phyloP scores from a whole-genome alignment of 1,284 basidiomycete species.

The Hemileia vastatrix region DNA sequence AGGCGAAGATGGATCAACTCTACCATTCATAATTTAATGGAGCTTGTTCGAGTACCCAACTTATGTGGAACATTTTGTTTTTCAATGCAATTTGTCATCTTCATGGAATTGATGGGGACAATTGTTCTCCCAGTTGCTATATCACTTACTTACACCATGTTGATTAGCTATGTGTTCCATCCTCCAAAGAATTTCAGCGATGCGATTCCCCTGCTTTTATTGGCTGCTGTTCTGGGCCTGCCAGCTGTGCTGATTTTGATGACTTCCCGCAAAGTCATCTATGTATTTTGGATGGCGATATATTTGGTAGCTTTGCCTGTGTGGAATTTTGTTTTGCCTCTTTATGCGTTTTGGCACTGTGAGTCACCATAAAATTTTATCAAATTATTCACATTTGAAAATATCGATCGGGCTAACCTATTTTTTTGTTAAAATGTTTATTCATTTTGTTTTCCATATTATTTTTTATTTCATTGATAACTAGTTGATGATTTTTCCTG shows the following conservation, averaged over 20 bases:
- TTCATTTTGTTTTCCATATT: too few species aligned
- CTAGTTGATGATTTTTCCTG: slow-evolving; percentile 88
- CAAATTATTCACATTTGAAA: neutral
- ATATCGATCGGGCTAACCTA: neutral
- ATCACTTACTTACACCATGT: slow-evolving; percentile 74
- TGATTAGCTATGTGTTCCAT: slow-evolving; percentile 61
- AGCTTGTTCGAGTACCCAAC: slow-evolving; percentile 90
- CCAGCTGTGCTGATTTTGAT: slow-evolving; percentile 86
- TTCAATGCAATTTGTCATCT: slow-evolving; percentile 69
- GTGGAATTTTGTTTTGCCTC: slow-evolving; percentile 88
- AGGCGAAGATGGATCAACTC: slow-evolving; percentile 99
- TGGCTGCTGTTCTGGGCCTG: slow-evolving; percentile 81
- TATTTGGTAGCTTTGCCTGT: slow-evolving; percentile 84
- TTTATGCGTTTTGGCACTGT: slow-evolving; percentile 96
- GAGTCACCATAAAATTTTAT: neutral
- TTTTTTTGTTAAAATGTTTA: too few species aligned
- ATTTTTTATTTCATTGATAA: neutral
- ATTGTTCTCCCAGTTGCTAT: slow-evolving; percentile 93
- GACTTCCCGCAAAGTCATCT: slow-evolving; percentile 86
- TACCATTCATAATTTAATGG: slow-evolving; percentile 98
- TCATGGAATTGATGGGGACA: slow-evolving; percentile 96
- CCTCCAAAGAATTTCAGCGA: slow-evolving; percentile 80
- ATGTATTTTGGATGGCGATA: slow-evolving; percentile 95
- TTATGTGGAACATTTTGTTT: slow-evolving; percentile 55
- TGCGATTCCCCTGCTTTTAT: slow-evolving; percentile 85